A percentile compares a stretch with the other conserved stretches of the same genome.
These are phyloP conservation scores for Centrapalus pauciflorus DNA, from an alignment of 129 eudicot species.

Conservation along the genomic window DNA sequence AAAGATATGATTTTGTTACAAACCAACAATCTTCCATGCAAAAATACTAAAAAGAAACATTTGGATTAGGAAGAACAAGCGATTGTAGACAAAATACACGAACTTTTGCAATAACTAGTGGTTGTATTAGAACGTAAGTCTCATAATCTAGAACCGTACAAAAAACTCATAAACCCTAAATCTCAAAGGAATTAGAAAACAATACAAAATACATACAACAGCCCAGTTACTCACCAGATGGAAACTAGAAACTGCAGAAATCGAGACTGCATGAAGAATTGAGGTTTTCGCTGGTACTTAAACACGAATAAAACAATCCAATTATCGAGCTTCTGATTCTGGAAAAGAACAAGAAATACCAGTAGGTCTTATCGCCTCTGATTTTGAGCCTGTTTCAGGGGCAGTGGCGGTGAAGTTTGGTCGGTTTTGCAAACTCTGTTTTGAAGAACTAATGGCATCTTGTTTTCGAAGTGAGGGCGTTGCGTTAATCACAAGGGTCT, in stretches of 20 bases:
- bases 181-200: neutral
- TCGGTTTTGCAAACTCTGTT: neutral
- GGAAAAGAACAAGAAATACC: neutral
- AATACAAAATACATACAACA: neutral
- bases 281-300: conserved; percentile 1
- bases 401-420: neutral
- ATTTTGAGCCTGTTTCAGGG: conserved; percentile 1
- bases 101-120: too few species aligned
- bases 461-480: too few species aligned
- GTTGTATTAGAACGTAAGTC: neutral
- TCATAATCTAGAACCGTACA: neutral
- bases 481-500: conserved; percentile 30
- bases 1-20: neutral
- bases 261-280: conserved; percentile 1
- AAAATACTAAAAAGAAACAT: neutral
- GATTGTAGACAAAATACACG: neutral
- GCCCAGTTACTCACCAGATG: conserved; percentile 11
- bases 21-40: too few species aligned
- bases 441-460: neutral
- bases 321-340: neutral
- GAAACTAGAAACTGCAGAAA: conserved; percentile 1
- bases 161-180: conserved; percentile 19
- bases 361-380: neutral
- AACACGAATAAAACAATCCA: neutral
- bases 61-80: neutral